Conservation (phyloP, 768 basidiomycete species). For the Coprinellus micaceus region DNA sequence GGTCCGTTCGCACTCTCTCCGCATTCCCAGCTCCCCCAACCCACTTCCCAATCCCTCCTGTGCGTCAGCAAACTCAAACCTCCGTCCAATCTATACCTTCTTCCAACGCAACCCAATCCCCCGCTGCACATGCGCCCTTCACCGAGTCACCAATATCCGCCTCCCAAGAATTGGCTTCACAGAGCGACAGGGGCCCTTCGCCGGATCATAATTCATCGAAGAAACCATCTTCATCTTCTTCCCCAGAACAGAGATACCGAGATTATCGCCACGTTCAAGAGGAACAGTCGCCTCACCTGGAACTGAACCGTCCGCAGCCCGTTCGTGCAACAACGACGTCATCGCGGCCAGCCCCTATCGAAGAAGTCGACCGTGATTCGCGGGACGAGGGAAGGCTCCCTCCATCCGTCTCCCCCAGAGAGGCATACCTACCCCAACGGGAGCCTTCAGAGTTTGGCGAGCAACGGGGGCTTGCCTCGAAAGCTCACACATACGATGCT, state of each 20-base stretch:
- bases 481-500: conserved; percentile 3
- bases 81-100: conserved; percentile 4
- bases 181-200: not conserved
- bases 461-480: not conserved
- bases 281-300: not conserved
- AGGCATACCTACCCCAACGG: not conserved
- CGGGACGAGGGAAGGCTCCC: not conserved
- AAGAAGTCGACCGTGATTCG: not conserved
- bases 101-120: not conserved
- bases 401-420: not conserved
- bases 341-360: not conserved
- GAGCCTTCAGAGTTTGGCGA: not conserved
- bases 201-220: not conserved
- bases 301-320: conserved; percentile 1
- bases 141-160: conserved; percentile 7
- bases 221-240: not conserved
- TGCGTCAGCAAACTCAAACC: conserved; percentile 21
- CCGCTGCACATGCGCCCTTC: no score
- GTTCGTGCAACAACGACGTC: not conserved
- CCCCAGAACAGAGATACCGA: conserved; percentile 7
- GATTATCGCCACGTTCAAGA: not conserved
- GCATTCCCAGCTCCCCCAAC: conserved; percentile 73
- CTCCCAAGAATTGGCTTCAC: conserved; percentile 5
- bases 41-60: conserved; percentile 64
- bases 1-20: conserved; percentile 65